These are phyloP conservation scores for Eleusine indica DNA, from an alignment of 176 grass and related monocot species.

Conservation along the genomic window DNA sequence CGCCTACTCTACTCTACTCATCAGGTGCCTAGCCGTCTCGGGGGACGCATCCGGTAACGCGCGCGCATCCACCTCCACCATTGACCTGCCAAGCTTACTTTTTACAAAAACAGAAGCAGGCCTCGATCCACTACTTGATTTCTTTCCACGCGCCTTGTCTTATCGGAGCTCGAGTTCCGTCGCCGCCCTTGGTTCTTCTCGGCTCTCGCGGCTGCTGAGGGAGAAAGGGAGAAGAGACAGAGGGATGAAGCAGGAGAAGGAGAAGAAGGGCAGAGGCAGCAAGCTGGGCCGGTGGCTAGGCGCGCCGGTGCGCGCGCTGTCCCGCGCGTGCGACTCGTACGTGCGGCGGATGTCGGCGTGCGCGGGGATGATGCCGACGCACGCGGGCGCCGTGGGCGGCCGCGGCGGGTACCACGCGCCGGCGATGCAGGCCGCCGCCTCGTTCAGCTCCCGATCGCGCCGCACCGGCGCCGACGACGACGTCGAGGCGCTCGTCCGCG, in stretches of 20 bases:
- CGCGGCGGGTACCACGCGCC: slow-evolving; percentile 33
- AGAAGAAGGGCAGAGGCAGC: neutral
- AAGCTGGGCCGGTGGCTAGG: slow-evolving; percentile 54
- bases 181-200: no score
- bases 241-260: neutral
- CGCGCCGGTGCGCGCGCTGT: slow-evolving; percentile 53
- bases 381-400: slow-evolving; percentile 20
- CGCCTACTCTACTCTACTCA: neutral
- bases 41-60: neutral
- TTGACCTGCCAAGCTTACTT: neutral
- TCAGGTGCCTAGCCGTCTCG: neutral
- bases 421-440: slow-evolving; percentile 18
- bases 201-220: neutral
- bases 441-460: slow-evolving; percentile 47
- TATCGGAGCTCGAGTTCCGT: no score
- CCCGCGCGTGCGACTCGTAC: slow-evolving; percentile 66
- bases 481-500: slow-evolving; percentile 45
- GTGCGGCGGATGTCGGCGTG: slow-evolving; percentile 58
- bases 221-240: neutral
- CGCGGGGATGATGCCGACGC: slow-evolving; percentile 47
- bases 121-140: neutral
- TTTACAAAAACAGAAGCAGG: neutral
- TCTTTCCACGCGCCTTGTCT: no score
- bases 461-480: slow-evolving; percentile 32
- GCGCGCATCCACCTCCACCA: neutral